phyloP scores from a whole-genome alignment of 2,329 filamentous ascomycete genomes.

The Lachnellula willkommii region DNA sequence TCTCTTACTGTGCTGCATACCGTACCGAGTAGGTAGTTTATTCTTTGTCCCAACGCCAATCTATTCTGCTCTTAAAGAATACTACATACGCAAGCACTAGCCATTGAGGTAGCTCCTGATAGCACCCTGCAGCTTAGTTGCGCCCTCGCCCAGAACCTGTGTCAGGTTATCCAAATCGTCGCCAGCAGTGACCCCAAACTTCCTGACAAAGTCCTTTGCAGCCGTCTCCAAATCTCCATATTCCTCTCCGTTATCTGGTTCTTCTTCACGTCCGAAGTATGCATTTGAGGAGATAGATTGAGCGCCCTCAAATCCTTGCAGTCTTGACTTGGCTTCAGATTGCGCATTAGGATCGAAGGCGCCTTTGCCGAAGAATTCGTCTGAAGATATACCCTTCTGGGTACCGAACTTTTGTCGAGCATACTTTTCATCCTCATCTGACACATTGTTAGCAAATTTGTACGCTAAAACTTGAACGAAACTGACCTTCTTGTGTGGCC shows the following conservation, averaged over 20 bases:
- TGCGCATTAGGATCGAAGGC: conserved; percentile 74
- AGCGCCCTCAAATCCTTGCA: conserved; percentile 91
- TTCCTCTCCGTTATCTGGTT: conserved; percentile 65
- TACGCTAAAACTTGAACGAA: neutral
- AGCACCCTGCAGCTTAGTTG: conserved; percentile 72
- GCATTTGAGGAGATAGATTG: conserved; percentile 91
- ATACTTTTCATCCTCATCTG: conserved; percentile 73
- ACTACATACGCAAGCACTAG: conserved; percentile 32
- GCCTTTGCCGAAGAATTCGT: conserved; percentile 96
- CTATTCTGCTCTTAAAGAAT: neutral
- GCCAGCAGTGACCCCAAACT: conserved; percentile 90
- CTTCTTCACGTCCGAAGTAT: conserved; percentile 92
- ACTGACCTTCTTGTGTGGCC: conserved; percentile 59
- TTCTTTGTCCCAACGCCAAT: conserved; percentile 12
- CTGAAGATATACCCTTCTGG: conserved; percentile 95
- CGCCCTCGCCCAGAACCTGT: conserved; percentile 77
- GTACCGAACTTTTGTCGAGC: conserved; percentile 82
- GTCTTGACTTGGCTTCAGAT: conserved; percentile 77
- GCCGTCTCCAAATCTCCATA: conserved; percentile 91
- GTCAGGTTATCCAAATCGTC: conserved; percentile 92
- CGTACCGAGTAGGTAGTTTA: neutral
- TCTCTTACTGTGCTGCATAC: neutral
- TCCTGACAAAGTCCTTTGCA: conserved; percentile 91
- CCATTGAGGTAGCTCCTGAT: conserved; percentile 60
- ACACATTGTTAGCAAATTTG: conserved; percentile 23